Evolutionary conservation across 1,139 yeast genomes (phyloP).

Genomic region (Zygoascus sp.): DNA sequence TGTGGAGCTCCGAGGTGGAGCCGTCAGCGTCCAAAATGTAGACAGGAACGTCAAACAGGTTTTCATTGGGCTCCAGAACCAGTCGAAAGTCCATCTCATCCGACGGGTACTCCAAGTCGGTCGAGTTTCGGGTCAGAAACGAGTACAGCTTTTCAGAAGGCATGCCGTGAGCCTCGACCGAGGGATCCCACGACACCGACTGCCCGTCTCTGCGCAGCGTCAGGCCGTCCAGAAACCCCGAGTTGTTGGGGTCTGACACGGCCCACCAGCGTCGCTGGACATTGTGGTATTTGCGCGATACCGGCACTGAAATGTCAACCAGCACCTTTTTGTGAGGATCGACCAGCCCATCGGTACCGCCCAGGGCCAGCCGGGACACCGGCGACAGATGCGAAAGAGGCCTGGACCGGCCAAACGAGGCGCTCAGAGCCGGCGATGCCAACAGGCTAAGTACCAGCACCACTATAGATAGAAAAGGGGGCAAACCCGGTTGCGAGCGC

Average conservation of each 20-base stretch:
- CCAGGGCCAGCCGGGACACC: slow-evolving; percentile 20
- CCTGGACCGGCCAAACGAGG: slow-evolving; percentile 20
- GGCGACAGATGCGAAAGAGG: slow-evolving; percentile 26
- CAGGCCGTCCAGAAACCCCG: slow-evolving; percentile 8
- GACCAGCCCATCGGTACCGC: slow-evolving; percentile 13
- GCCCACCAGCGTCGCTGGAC: slow-evolving; percentile 33
- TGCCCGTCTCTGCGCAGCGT: slow-evolving; percentile 5
- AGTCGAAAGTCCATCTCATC: slow-evolving; percentile 28
- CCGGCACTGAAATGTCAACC: slow-evolving; percentile 25
- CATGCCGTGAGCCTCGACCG: slow-evolving; percentile 7
- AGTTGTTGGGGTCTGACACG: slow-evolving; percentile 30
- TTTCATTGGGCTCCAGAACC: slow-evolving; percentile 27
- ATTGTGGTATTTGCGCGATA: slow-evolving; percentile 27
- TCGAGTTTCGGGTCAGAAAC: slow-evolving; percentile 27
- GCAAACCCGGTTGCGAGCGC: too few relatives aligned
- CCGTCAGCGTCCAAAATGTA: slow-evolving; percentile 23
- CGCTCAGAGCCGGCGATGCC: slow-evolving; percentile 1
- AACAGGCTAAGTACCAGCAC: neutral
- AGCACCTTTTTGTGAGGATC: slow-evolving; percentile 16
- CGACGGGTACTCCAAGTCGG: slow-evolving; percentile 27
- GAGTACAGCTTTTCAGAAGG: slow-evolving; percentile 25
- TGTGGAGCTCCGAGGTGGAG: slow-evolving; percentile 14
- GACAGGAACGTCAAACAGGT: slow-evolving; percentile 11
- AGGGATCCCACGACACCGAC: slow-evolving; percentile 11
- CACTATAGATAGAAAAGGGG: too few relatives aligned